Conservation (phyloP, 805 yeast genomes). For the Candida qinlingensis region DNA sequence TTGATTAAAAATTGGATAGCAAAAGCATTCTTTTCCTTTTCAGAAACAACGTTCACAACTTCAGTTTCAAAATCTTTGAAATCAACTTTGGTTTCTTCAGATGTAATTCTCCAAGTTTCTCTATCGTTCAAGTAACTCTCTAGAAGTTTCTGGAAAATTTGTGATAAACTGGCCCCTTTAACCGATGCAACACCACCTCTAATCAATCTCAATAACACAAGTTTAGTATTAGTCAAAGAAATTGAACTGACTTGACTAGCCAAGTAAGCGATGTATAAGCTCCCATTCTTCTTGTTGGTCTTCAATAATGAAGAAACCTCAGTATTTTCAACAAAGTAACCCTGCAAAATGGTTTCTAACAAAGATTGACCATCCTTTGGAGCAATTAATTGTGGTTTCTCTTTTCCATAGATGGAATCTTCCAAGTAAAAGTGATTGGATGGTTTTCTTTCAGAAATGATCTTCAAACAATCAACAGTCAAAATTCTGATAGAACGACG, state of each 20-base stretch:
- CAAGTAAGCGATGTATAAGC: conserved; percentile 55
- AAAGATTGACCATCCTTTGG: conserved; percentile 59
- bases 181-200: conserved; percentile 29
- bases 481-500: conserved; percentile 46
- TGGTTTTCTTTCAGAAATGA: conserved; percentile 32
- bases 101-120: conserved; percentile 35
- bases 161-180: conserved; percentile 42
- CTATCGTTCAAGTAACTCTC: conserved; percentile 43
- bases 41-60: conserved; percentile 54
- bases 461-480: conserved; percentile 33
- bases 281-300: conserved; percentile 50
- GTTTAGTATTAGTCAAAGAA: conserved; percentile 52
- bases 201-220: conserved; percentile 42
- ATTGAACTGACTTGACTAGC: conserved; percentile 58
- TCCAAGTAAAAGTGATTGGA: conserved; percentile 40
- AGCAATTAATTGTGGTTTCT: conserved; percentile 47
- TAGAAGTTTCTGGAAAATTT: conserved; percentile 41
- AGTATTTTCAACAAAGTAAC: conserved; percentile 44
- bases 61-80: conserved; percentile 51
- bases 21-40: conserved; percentile 49
- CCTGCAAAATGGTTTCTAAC: conserved; percentile 35
- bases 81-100: conserved; percentile 44
- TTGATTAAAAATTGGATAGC: conserved; percentile 59
- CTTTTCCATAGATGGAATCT: conserved; percentile 52
- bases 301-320: conserved; percentile 38